Base-by-base conservation (phyloP, 108 stramenopile species). In the Cyclotella baltica region DNA sequence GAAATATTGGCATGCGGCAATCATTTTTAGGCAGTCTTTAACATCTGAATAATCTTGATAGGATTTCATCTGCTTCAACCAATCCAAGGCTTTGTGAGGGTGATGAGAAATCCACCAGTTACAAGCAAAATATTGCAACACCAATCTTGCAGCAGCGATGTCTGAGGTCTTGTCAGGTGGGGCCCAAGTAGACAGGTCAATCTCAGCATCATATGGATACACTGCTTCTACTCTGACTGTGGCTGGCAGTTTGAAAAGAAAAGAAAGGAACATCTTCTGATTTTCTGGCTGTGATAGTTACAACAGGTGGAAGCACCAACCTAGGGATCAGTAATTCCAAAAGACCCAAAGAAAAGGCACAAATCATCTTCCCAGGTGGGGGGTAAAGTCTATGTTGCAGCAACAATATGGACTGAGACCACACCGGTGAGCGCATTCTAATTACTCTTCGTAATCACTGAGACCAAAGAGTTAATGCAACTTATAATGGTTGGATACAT, bases 371-470 rank as follows among this genome's bases (percentile, higher is more conserved):
- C 6, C 40, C 40, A 11, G 13, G 40, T 43, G 40, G 40, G 6
- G 40, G 13, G 6, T 11, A 43, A 43, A 43, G 40, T 13, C 40
- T 43, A 13, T 43, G 6, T 6, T 6, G 13, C 10, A 43, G 40
- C 10, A 43, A 6, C 6, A 11, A 43, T 13, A 43, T 43, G 10
- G 13, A 43, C 13, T 43, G 40, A 6, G 10, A 6, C 10, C 6
- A 43, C 6, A 43, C 40, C 13, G 6, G 40, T 11, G 13, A 11
- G 6, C 40, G 13, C 10, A 19, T 20, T 64, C 38, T 25, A 66
- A 25, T 25, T 66, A 47, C 4, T 25, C 64, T 46, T 66, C 40
- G 11, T 43, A 66, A 36, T 66, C 64, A 38, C 64, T 47, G 6
- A 66, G 20, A 1, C 43, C 9, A 46, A 27, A 28, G 8, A 66